Conservation (phyloP, 2,329 filamentous ascomycete species). For the Nemania sp. region DNA sequence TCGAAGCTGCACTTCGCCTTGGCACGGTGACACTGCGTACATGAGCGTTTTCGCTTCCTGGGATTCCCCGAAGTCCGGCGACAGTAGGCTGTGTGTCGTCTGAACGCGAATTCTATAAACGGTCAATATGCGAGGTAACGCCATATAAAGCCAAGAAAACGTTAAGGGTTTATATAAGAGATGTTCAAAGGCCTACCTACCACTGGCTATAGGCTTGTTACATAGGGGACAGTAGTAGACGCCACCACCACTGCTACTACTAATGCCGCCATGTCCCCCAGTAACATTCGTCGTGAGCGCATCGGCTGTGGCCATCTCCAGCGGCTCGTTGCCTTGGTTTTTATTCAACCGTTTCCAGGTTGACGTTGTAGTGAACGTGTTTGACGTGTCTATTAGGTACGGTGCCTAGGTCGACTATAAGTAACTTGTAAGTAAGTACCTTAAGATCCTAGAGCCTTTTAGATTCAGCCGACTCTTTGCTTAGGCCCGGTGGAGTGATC, state of each 20-base stretch:
- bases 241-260: conserved; percentile 9
- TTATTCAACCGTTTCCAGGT: not conserved
- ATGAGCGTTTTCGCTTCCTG: conserved; percentile 34
- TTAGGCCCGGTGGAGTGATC: no score
- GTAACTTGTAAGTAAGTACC: no score
- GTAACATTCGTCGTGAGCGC: conserved; percentile 1
- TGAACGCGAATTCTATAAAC: conserved; percentile 32
- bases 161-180: not conserved
- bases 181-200: conserved; percentile 17
- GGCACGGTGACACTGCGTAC: conserved; percentile 34
- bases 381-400: not conserved
- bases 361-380: not conserved
- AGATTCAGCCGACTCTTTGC: no score
- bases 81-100: conserved; percentile 36
- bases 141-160: not conserved
- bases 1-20: conserved; percentile 38
- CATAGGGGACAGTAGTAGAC: conserved; percentile 33
- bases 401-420: no score
- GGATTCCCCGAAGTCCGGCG: conserved; percentile 28
- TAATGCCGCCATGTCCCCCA: not conserved
- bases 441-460: no score
- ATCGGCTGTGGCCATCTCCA: conserved; percentile 9
- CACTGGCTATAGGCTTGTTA: conserved; percentile 34
- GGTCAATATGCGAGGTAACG: not conserved
- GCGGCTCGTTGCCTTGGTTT: not conserved